Base-by-base conservation (phyloP, 768 basidiomycete species). In the Russula compacta region DNA sequence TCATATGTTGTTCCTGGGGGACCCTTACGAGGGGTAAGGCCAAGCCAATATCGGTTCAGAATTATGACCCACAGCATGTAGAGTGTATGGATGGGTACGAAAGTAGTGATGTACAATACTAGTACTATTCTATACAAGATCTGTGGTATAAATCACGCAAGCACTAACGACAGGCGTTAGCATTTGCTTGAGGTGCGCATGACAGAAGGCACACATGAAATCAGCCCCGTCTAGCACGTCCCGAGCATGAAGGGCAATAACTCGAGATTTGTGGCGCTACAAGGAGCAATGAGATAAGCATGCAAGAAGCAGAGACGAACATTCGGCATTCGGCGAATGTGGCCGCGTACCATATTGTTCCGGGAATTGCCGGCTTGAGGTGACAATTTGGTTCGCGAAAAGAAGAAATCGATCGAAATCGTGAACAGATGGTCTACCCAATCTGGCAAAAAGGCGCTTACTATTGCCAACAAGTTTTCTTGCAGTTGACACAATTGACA, bases 391-490 rank as follows among this genome's bases (percentile, higher is more conserved):
- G 24, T 3, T 3, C 24, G 24, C 24, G 24, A 29, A 29, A 29
- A n/a, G n/a, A 39, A 39, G 39, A 12, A 14, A 39, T 12, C 10
- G 39, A 40, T 15, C 39, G 8, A 40, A 10, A 35, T 29, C 24
- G 24, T 49, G 48, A 61, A 38, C 24, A 19, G 6, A 6, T n/a
- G 36, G 36, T 7, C 1, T 49, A 17, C 3, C 10, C 8, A 40
- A 54, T 49, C n/a, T 33, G 24, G 2, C 24, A 10, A 44, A 35
- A 17, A 19, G 24, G 14, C 9, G 40, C 61, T 36, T 49, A 63
- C 61, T 63, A 63, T 54, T 63, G 61, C 61, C 61, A 63, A 19
- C 61, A 63, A 6, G 61, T 58, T 49, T 63, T 63, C 53, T 58
- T 63, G n/a, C 61, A 63, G 40, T 63, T 63, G 46, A 32, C 44